Evolutionary conservation across 176 grass and related monocot species (phyloP).

Genomic region (Bothriochloa decipiens): DNA sequence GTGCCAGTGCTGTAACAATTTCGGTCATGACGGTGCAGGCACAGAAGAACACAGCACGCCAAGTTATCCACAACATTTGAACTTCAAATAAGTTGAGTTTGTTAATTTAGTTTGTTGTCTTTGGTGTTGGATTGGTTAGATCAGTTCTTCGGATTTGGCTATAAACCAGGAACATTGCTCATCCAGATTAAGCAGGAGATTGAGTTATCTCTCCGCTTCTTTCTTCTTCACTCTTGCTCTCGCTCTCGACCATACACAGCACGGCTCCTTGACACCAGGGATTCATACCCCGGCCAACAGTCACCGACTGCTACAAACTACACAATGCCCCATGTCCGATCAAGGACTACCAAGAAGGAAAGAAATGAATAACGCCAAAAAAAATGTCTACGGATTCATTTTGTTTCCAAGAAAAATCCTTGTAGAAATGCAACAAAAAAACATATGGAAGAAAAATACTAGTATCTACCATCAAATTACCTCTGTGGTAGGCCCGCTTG

Average conservation of each 20-base stretch:
- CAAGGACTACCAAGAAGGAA: not conserved
- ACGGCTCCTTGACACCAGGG: not conserved
- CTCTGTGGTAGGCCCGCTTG: constrained; percentile 66
- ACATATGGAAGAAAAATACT: not conserved
- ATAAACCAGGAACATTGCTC: not conserved
- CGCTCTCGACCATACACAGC: not conserved
- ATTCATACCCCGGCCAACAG: not conserved
- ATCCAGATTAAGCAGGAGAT: not conserved
- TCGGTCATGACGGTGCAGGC: not conserved
- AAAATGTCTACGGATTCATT: not conserved
- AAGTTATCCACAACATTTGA: not conserved
- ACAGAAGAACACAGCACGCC: not conserved
- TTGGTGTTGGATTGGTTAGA: not conserved
- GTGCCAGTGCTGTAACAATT: not conserved
- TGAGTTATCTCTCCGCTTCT: not conserved
- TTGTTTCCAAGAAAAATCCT: constrained; percentile 4
- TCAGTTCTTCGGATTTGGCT: not conserved
- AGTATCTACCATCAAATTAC: constrained; percentile 39
- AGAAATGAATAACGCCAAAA: not conserved
- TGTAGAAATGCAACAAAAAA: not conserved
- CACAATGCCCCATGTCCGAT: not conserved
- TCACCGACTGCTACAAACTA: not conserved
- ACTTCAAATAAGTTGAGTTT: not conserved
- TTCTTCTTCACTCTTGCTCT: not conserved
- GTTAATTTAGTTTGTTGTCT: not conserved